phyloP scores from a whole-genome alignment of 805 yeast genomes.

The Grigorovia yakushimaensis region DNA sequence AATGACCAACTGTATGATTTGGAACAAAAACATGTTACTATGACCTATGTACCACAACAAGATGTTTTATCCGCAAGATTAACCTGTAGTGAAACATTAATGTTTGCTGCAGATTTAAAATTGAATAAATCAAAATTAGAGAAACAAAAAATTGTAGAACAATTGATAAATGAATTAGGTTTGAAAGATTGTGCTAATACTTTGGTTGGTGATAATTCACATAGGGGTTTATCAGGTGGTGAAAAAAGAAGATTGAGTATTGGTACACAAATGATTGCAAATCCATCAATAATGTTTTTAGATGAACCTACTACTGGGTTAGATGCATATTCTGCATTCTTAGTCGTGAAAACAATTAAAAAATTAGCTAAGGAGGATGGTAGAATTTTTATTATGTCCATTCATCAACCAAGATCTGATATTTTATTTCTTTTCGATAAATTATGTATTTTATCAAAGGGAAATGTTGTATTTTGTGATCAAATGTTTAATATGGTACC shows the following conservation, averaged over 20 bases:
- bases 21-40: constrained; percentile 9
- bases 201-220: constrained; percentile 44
- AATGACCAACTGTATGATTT: background rate
- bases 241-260: constrained; percentile 70
- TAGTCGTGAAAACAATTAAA: constrained; percentile 52
- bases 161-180: constrained; percentile 55
- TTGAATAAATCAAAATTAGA: constrained; percentile 39
- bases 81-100: constrained; percentile 61
- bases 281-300: constrained; percentile 65
- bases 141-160: constrained; percentile 42
- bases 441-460: constrained; percentile 58
- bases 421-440: constrained; percentile 60
- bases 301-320: constrained; percentile 89
- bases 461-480: constrained; percentile 43
- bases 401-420: constrained; percentile 80
- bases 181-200: constrained; percentile 55
- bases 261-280: constrained; percentile 66
- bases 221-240: constrained; percentile 70
- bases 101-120: constrained; percentile 62
- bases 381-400: constrained; percentile 62
- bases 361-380: constrained; percentile 47
- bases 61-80: constrained; percentile 64
- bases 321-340: constrained; percentile 66
- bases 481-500: constrained; percentile 35
- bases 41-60: constrained; percentile 64